Base-by-base conservation (phyloP, 139 green algal species). In the Ulvella scutata region DNA sequence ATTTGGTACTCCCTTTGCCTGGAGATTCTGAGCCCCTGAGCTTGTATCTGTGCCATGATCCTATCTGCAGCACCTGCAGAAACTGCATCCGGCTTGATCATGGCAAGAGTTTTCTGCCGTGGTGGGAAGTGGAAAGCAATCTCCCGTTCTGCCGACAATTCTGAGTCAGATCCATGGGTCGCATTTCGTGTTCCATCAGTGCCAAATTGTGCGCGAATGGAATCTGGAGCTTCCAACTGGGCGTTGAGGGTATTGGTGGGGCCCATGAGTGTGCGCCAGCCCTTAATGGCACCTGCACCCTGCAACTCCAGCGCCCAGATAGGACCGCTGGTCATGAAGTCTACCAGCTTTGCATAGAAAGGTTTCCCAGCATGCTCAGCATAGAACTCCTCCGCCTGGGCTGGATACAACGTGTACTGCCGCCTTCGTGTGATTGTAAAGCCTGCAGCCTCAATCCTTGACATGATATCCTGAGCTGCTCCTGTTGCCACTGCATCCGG, bases 71-170 rank as follows among this genome's bases (percentile, higher is more conserved):
- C 78, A 34, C 85, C 85, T 26, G 81, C 79, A 13, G 35, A 26
- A 10, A 89, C 79, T 9, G 85, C 85, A 62, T 89, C 85, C 10
- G 85, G 85, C 60, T 89, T 89, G 33, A 89, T 87, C 77, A 89
- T 77, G 0, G 81, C 85, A 33, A 84, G 72, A 9, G 84, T 88
- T 33, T 79, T 77, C 59, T 88, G 76, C 72, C 85, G 44, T 34
- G 51, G 17, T 67, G 90, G 89, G 78, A 94, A 96, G 84, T 85
- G 91, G 80, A 96, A 96, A 74, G 85, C 83, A 73, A 93, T 90
- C 74, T 96, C 90, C 3, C 89, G 82, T 17, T 43, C 40, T 3
- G 90, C 90, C 35, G 62, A 85, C n/a, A 43, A 59, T 1, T 79
- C 76, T 17, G 84, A 89, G 82, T 96, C 90, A 37, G 83, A 90